Base-by-base conservation (phyloP, 2,329 filamentous ascomycete genomes). In the Dactylonectria estremocensis region DNA sequence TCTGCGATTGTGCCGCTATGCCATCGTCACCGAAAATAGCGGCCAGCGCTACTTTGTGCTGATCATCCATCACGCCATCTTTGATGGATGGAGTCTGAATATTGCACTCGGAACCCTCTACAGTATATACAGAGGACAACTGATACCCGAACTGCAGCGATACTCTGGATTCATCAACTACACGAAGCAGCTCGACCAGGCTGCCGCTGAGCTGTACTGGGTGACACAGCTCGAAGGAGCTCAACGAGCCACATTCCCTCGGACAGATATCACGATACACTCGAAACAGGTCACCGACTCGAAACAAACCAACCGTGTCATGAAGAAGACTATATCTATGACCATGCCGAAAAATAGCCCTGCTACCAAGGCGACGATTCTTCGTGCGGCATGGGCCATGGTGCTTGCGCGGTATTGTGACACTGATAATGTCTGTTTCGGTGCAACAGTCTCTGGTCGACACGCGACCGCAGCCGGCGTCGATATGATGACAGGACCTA, bases 21-120 rank as follows among this genome's bases (percentile, higher is more conserved):
- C 64, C 16, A 33, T 67, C 9, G 40, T 57, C 40, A 37, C 54
- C 4, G 59, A 63, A n/a, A 8, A 37, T 6, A 28, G 6, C n/a
- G 48, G 53, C 7, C n/a, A 28, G 3, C 16, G 46, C 1, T 68
- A 43, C 28, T 62, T 68, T 40, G 54, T 68, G 1, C 33, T 72
- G 11, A 63, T 70, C 3, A 69, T 73, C 49, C 74, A 76, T 37
- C 73, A 75, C n/a, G 69, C 72, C 10, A 64, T 76, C 5, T 70
- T 69, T 5, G 74, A 77, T 53, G 75, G 74, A 5, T 75, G 74
- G 72, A 75, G 72, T n/a, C 52, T 68, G 3, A 28, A 33, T 6
- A 35, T 64, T 16, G 35, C 55, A 3, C 18, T 62, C 3, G n/a
- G 31, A 3, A 49, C 48, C 1, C 18, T 60, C 6, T 22, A 60